Evolutionary conservation across 352 stramenopile genomes (phyloP).

Genomic region (Phytopythium chamaehyphon): DNA sequence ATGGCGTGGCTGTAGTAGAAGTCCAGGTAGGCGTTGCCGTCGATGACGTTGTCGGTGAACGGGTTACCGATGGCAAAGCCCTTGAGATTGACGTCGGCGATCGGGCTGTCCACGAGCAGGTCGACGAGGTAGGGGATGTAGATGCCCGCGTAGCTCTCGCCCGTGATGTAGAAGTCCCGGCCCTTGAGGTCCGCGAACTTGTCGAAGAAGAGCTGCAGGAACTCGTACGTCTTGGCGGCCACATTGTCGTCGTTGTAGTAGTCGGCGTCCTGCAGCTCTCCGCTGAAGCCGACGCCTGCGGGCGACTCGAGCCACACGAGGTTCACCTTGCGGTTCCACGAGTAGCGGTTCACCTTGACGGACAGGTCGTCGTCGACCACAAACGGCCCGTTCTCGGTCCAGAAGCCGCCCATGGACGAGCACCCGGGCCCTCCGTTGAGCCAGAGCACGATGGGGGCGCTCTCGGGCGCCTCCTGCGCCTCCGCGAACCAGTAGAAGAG

Average conservation of each 20-base stretch:
- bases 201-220: constrained; percentile 61
- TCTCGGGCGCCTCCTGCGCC: constrained; percentile 42
- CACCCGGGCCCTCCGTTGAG: constrained; percentile 78
- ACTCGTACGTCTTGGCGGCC: constrained; percentile 73
- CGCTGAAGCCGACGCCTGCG: constrained; percentile 69
- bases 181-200: constrained; percentile 69
- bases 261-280: constrained; percentile 41
- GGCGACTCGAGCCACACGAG: constrained; percentile 78
- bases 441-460: constrained; percentile 78
- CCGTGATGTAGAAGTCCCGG: constrained; percentile 81
- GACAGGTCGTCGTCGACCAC: constrained; percentile 49
- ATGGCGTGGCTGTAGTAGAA: constrained; percentile 87
- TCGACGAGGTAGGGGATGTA: constrained; percentile 89
- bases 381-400: constrained; percentile 75
- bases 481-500: constrained; percentile 86
- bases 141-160: constrained; percentile 84
- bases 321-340: constrained; percentile 78
- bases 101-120: constrained; percentile 58
- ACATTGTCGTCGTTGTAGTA: constrained; percentile 85
- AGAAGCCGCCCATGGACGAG: constrained; percentile 60
- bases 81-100: constrained; percentile 62
- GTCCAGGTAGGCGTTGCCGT: constrained; percentile 72
- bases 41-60: constrained; percentile 56
- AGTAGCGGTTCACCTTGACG: constrained; percentile 63
- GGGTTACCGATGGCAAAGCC: constrained; percentile 80